These are phyloP conservation scores for Antitrichia curtipendula DNA, from an alignment of 225 moss, liverwort and hornwort genomes.

Conservation along the genomic window DNA sequence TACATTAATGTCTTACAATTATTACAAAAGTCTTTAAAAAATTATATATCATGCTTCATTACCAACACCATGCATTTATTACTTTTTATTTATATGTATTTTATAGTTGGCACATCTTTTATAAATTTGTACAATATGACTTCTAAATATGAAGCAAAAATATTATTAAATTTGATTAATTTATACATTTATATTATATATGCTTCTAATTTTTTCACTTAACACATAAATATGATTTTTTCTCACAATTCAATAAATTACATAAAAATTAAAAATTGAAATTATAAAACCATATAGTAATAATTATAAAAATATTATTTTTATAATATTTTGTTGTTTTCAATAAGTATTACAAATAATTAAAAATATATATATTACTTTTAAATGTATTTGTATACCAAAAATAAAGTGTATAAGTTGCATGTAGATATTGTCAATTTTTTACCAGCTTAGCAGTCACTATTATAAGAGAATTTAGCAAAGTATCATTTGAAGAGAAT, in stretches of 20 bases:
- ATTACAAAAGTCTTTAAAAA: background rate
- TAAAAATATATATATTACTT: no score
- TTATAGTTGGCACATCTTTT: background rate
- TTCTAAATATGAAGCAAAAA: background rate
- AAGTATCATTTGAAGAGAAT: background rate
- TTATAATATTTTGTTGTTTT: rapidly evolving
- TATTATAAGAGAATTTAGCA: background rate
- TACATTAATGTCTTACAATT: no score
- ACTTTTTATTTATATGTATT: no score
- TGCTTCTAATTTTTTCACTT: background rate
- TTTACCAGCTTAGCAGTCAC: background rate
- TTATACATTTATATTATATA: background rate
- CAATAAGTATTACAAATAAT: background rate
- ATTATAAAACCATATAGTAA: background rate
- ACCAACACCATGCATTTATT: background rate
- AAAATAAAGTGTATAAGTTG: background rate
- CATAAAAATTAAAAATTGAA: background rate
- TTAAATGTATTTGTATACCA: no score
- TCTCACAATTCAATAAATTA: no score
- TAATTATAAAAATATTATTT: background rate
- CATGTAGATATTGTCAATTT: background rate
- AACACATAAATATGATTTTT: no score
- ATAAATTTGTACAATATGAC: background rate
- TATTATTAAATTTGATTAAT: background rate
- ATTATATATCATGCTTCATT: background rate